Evolutionary conservation across 306 rosid species (phyloP), one percentile per base, ranked within the genome.

Genomic region (Malus sieversii): DNA sequence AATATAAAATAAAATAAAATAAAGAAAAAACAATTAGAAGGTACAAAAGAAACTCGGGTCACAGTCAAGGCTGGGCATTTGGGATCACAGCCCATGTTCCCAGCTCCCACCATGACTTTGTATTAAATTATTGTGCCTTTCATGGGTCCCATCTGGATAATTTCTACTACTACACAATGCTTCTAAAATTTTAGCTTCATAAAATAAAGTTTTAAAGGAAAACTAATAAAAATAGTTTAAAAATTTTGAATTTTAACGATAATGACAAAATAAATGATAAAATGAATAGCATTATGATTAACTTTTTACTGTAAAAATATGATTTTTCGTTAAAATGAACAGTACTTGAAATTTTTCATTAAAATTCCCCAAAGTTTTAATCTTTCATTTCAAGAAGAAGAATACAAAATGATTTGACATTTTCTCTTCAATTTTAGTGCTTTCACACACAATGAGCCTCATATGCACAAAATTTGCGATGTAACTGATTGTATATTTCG

Each of bases 11-110:
- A n/a, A 1, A 51, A 6, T 6, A 35, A 70, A 72, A 14, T 12
- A 63, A 63, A 5, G n/a, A 52, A 52, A 29, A 63, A 29, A 67
- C 16, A 30, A 58, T 23, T 38, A 1, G 42, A 23, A 66, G 48
- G 75, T 35, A 23, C 68, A 72, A 75, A 53, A 15, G 35, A 72
- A 45, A 72, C 70, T 23, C 44, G 74, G 25, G 81, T 83, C 75
- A 75, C 86, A 66, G 32, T 79, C 64, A 66, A 46, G 80, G 65
- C 71, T 63, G 71, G 64, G 29, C 67, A 57, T 70, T 69, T 63
- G 65, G 59, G 71, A 73, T 70, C 77, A 72, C 78, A 79, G n/a
- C 83, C 83, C 86, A 79, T 66, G 86, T 83, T 83, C 81, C 14
- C 81, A 65, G 45, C 45, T 42, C 81, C 19, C 81, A 65, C 18